Base-by-base conservation (phyloP, 768 basidiomycete species). In the Auriculariales sp. region DNA sequence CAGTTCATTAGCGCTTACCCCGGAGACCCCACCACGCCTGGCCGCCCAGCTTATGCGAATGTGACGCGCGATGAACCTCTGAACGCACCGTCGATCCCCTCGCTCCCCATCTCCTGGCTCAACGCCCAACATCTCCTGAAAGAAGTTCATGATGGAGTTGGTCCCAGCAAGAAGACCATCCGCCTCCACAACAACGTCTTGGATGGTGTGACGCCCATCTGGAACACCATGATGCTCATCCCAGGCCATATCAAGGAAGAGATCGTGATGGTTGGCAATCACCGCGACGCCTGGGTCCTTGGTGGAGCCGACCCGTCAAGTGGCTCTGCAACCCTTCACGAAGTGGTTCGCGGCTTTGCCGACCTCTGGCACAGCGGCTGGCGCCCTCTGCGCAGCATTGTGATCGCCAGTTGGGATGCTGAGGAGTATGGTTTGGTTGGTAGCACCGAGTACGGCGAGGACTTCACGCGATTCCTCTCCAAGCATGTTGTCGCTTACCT, bases 381-480 rank as follows among this genome's bases (percentile, higher is more conserved):
- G 91, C 86, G 75, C 59, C 91, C 91, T 9, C 66, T 91, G 6
- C 66, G 85, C 50, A 85, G 81, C 0, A 78, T 88, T 54, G 59
- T 85, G 28, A 68, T 88, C 50, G 80, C 81, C 3, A 79, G 74
- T 53, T 86, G 83, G 83, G 82, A 85, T 56, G 83, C 73, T 2
- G 83, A 85, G 59, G 73, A 79, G 72, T 74, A 75, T 48, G 86
- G 85, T 24, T 71, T 90, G 34, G 61, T 88, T 31, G 93, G 93
- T 25, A 85, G 81, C 58, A 93, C 88, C 3, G 94, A 97, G 64
- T 94, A 83, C 76, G 90, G 81, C 2, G 94, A 97, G 62, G 94
- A 97, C 60, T 97, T 94, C 58, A 60, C 78, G 0, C 71, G 76
- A 14, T 94, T 84, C 79, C 77, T 97, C 32, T 71, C 75, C 33